Percentiles rank a stretch among this genome's conserved stretches.
phyloP scores from a whole-genome alignment of 805 yeast genomes.

The Metschnikowia gelsemii region DNA sequence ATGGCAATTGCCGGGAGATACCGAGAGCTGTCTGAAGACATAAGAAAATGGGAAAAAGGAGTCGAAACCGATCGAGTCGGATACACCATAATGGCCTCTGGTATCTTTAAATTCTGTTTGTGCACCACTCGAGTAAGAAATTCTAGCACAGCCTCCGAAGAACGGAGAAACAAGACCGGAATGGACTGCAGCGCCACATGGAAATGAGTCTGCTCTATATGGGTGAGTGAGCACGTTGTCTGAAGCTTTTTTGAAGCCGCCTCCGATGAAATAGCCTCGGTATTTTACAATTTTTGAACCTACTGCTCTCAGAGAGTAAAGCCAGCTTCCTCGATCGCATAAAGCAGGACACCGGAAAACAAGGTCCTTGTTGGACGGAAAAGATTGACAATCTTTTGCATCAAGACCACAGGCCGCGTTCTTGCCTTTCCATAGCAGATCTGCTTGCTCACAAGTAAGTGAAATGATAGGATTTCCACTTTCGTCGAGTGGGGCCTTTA shows the following conservation, averaged over 20 bases:
- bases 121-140: constrained; percentile 57
- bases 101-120: constrained; percentile 44
- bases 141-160: constrained; percentile 75
- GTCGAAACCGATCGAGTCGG: constrained; percentile 56
- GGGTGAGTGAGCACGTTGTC: constrained; percentile 47
- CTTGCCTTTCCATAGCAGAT: constrained; percentile 69
- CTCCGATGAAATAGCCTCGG: constrained; percentile 73
- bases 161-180: constrained; percentile 73
- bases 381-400: constrained; percentile 57
- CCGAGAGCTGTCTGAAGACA: constrained; percentile 48
- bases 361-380: constrained; percentile 41
- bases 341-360: constrained; percentile 82
- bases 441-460: constrained; percentile 48
- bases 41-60: constrained; percentile 76
- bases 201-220: constrained; percentile 84
- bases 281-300: constrained; percentile 71
- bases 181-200: constrained; percentile 89
- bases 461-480: constrained; percentile 33
- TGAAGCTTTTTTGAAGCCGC: constrained; percentile 45
- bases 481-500: constrained; percentile 36
- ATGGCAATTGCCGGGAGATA: constrained; percentile 49
- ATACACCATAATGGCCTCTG: constrained; percentile 53
- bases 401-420: constrained; percentile 73
- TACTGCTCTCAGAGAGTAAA: constrained; percentile 71
- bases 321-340: constrained; percentile 76